Evolutionary conservation across 345 rosid genomes (phyloP), one percentile per base, ranked within the genome.

Genomic region (Acer yangbiense): DNA sequence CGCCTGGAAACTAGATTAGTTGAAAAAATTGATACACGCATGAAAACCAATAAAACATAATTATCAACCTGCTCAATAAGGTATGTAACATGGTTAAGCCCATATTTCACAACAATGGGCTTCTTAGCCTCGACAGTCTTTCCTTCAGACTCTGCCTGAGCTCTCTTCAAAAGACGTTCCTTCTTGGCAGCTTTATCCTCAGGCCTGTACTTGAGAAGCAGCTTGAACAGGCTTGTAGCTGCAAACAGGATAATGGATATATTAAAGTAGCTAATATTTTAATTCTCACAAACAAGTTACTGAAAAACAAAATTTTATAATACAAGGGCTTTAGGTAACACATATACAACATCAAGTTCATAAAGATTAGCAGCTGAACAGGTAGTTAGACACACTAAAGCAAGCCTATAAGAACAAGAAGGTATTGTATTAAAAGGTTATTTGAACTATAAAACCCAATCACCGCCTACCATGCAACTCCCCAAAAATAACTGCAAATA

Each of bases 121-220:
- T 90, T 90, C 89, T 89, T 90, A 5, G 90, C 80, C 62, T 90
- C 94, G 5, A 83, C 79, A 23, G 86, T 76, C 75, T 90, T 89
- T 61, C 94, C 94, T 43, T 90, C 94, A 50, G 91, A 81, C 62
- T 88, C 94, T 55, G 94, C 92, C 72, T 89, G 92, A 71, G 94
- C 94, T 70, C 83, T 89, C 65, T 83, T 85, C 21, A 87, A 12
- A 77, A 90, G 92, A 52, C 94, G 86, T 20, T 90, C 94, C 82
- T 87, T 90, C 89, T 89, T 90, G 7, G 88, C 90, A 57, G 91
- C 91, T 71, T 85, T 89, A 83, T 90, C 94, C 79, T 90, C 92
- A 21, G 94, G 94, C 75, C 92, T 86, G 41, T 90, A 90, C 83
- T 90, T 90, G 12, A 90, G 81, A 54, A 88, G 78, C 77, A 90